phyloP scores from a whole-genome alignment of 169 alveolate species.

The Plasmodium coatneyi region DNA sequence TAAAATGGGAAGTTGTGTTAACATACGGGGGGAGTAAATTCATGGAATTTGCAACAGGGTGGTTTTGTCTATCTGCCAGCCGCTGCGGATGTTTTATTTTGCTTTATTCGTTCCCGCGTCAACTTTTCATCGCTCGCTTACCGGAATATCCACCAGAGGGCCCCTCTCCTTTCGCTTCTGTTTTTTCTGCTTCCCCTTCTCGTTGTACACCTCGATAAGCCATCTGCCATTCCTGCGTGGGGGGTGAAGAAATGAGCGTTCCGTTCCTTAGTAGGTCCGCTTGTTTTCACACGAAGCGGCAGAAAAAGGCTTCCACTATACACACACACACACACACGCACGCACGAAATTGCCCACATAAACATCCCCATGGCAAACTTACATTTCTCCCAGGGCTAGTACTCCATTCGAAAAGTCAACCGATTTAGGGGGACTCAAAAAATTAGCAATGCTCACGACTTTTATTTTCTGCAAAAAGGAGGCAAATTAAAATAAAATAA shows the following conservation, averaged over 20 bases:
- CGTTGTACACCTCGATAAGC: slow-evolving; percentile 33
- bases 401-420: slow-evolving; percentile 18
- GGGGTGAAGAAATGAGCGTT: not conserved
- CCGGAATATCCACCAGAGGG: not conserved
- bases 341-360: not conserved
- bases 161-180: not conserved
- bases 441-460: slow-evolving; percentile 29
- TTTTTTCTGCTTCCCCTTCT: not conserved
- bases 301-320: not conserved
- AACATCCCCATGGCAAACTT: not conserved
- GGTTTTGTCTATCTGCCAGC: not conserved
- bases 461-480: slow-evolving; percentile 17
- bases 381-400: slow-evolving; percentile 35
- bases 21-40: not conserved
- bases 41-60: not conserved
- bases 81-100: not conserved
- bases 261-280: not conserved
- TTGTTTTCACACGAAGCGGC: not conserved
- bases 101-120: not conserved
- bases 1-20: not conserved
- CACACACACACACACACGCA: too few species aligned
- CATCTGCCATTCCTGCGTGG: slow-evolving; percentile 20
- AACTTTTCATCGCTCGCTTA: not conserved
- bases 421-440: slow-evolving; percentile 2
- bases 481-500: not conserved